Conservation (phyloP, 768 basidiomycete species). For the Calocera viscosa region DNA sequence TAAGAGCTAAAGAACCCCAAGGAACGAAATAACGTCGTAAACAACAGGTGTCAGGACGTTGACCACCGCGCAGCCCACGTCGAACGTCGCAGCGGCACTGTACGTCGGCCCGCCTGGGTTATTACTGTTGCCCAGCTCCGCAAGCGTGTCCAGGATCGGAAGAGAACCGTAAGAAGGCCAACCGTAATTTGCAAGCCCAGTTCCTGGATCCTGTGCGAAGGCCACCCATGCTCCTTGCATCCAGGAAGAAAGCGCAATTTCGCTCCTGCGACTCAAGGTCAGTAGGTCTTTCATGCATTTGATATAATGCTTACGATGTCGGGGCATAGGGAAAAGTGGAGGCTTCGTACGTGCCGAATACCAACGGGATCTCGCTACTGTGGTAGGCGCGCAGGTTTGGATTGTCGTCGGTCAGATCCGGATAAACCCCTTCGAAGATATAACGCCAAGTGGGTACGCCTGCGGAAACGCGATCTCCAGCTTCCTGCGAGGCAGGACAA, state of each 20-base stretch:
- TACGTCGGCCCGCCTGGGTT: neutral
- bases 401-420: neutral
- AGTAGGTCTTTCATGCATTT: neutral
- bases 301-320: neutral
- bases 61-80: neutral
- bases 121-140: neutral
- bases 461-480: neutral
- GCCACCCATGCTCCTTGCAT: conserved; percentile 34
- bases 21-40: neutral
- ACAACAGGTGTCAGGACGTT: neutral
- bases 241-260: conserved; percentile 27
- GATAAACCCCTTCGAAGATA: neutral
- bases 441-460: conserved; percentile 1
- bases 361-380: conserved; percentile 31
- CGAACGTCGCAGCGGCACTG: neutral
- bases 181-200: conserved; percentile 24
- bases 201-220: conserved; percentile 31
- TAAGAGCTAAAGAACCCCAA: neutral
- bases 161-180: conserved; percentile 21
- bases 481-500: neutral
- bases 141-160: neutral
- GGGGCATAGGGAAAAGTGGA: conserved; percentile 16
- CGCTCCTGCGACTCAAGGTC: conserved; percentile 3
- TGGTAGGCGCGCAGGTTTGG: conserved; percentile 27
- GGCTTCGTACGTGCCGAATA: conserved; percentile 25